Evolutionary conservation across 1,284 basidiomycete species (phyloP), one percentile per base, ranked within the genome.

Genomic region (Blastosporella zonata): DNA sequence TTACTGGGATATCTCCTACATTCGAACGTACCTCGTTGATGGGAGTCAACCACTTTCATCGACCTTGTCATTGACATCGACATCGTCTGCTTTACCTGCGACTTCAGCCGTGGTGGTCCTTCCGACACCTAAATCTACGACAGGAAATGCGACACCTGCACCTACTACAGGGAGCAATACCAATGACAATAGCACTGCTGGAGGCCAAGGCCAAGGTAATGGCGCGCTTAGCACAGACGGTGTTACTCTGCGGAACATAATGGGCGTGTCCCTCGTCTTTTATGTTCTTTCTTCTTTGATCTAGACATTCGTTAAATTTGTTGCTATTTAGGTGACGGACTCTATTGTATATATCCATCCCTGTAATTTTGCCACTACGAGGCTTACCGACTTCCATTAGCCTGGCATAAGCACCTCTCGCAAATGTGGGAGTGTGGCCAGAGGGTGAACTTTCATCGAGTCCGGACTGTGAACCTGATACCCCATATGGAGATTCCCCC

Each of bases 1-100:
- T 0, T 74, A 67, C 49, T 74, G 69, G 65, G 71, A 74, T 47
- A 68, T 74, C 29, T 50, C 56, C 22, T 72, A 70, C 49, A 58
- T 74, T 47, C 61, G 70, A 21, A 64, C 66, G 2, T 74, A 71
- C 50, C 43, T 60, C 7, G 57, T 53, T 5, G 47, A 55, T 12
- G 37, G 33, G 47, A 50, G 13, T 22, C 36, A 6, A 12, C 43
- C 25, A 23, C 28, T 15, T 9, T 20, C 39, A 10, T 23, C 46
- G 23, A 17, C 31, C 8, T 64, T 45, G 46, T 70, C n/a, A 53
- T 70, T 28, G 70, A 69, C 1, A 47, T 62, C n/a, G 78, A 76
- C 4, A 60, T 17, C 41, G 10, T 2, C 43, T 9, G 31, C 46
- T 7, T 20, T 23, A 9, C 2, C 23, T 29, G 27, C 18, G 33